A percentile compares a stretch with the other conserved stretches of the same genome.
These are phyloP conservation scores for Zoysia japonica DNA, from an alignment of 176 grass and related monocot genomes.

Conservation along the genomic window DNA sequence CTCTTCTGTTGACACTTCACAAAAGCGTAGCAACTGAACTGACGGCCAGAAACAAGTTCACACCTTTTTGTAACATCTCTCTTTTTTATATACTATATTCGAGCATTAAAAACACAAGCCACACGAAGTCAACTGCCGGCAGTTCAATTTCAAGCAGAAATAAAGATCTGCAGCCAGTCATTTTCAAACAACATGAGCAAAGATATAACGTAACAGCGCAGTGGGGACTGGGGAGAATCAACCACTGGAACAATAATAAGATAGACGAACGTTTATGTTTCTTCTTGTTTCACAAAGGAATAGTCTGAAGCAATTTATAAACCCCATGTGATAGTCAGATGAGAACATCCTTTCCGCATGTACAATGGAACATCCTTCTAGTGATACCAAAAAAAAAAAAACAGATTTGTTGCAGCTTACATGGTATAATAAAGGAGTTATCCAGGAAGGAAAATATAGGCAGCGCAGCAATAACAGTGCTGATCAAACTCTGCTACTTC, in stretches of 20 bases:
- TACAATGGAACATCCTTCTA: slow-evolving; percentile 42
- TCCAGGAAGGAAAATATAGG: slow-evolving; percentile 36
- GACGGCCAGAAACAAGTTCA: not conserved
- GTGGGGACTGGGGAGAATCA: not conserved
- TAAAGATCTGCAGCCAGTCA: not conserved
- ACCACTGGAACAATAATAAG: not conserved
- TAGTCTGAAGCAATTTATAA: slow-evolving; percentile 39
- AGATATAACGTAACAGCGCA: not conserved
- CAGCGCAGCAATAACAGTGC: not conserved
- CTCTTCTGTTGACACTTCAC: not conserved
- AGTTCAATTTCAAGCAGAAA: not conserved
- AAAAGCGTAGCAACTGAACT: not conserved
- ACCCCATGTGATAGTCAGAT: not conserved
- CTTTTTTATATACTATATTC: not conserved
- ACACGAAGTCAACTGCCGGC: not conserved
- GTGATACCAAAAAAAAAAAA: slow-evolving; percentile 38
- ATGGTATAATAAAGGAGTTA: slow-evolving; percentile 44
- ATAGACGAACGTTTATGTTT: not conserved
- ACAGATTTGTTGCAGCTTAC: slow-evolving; percentile 9
- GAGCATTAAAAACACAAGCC: not conserved
- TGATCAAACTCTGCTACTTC: slow-evolving; percentile 30
- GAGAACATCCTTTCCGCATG: slow-evolving; percentile 30
- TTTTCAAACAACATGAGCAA: not conserved
- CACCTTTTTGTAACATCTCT: not conserved
- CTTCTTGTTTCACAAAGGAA: not conserved